These are phyloP conservation scores for Boletus subparvulus DNA, from an alignment of 768 basidiomycete genomes.

Conservation along the genomic window DNA sequence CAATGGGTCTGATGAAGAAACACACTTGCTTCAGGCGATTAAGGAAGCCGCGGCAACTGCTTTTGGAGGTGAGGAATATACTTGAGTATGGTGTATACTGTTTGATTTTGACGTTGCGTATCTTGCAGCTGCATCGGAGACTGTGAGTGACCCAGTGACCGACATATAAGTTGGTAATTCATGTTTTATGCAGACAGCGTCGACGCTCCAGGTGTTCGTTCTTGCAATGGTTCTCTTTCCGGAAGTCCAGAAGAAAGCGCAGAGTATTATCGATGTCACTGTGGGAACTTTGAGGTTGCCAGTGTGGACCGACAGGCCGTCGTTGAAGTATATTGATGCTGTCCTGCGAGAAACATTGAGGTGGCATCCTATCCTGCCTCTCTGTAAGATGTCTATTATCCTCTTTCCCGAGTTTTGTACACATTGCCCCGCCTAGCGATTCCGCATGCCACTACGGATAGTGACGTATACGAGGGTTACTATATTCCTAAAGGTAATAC, in stretches of 20 bases:
- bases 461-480: slow-evolving; percentile 27
- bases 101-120: background rate
- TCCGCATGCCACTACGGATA: slow-evolving; percentile 21
- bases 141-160: slow-evolving; percentile 2
- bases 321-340: slow-evolving; percentile 28
- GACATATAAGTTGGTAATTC: background rate
- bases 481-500: slow-evolving; percentile 27
- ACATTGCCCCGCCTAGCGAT: slow-evolving; percentile 1
- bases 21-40: slow-evolving; percentile 7
- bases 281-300: slow-evolving; percentile 29
- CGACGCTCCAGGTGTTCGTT: slow-evolving; percentile 31
- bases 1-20: background rate
- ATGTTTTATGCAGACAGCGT: slow-evolving; percentile 19
- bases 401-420: background rate
- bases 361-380: slow-evolving; percentile 23
- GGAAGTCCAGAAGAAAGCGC: slow-evolving; percentile 28
- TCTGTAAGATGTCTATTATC: slow-evolving; percentile 15
- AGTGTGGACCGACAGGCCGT: slow-evolving; percentile 22
- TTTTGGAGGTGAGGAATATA: slow-evolving; percentile 15
- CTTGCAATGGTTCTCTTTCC: slow-evolving; percentile 37
- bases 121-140: slow-evolving; percentile 19
- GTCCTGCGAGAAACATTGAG: slow-evolving; percentile 31
- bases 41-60: slow-evolving; percentile 22
- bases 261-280: slow-evolving; percentile 29
- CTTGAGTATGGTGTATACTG: background rate